phyloP scores from a whole-genome alignment of 73 alveolate genomes.

The Blepharisma stoltei region DNA sequence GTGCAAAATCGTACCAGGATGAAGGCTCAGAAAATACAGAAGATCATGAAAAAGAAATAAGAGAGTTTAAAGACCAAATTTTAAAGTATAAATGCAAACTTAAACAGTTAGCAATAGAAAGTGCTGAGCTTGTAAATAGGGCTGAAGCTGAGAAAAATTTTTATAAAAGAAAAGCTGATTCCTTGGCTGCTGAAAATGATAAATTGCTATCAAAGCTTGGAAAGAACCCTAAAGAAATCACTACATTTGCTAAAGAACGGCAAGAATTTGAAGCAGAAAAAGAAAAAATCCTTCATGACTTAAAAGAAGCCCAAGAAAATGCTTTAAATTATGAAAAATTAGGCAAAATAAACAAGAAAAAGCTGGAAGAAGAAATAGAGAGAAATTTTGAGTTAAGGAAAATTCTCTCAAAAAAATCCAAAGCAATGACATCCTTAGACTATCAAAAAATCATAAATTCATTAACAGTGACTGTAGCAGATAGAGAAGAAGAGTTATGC shows the following conservation, averaged over 20 bases:
- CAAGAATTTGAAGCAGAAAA: conserved; percentile 3
- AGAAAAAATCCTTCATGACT: neutral
- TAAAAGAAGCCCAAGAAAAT: neutral
- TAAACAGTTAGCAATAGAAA: neutral
- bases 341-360: neutral
- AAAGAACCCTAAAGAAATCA: conserved; percentile 25
- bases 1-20: neutral
- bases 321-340: neutral
- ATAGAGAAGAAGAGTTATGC: conserved; percentile 19
- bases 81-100: neutral
- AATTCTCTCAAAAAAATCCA: conserved; percentile 9
- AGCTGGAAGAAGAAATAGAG: conserved; percentile 1
- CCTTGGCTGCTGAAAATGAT: conserved; percentile 27
- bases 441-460: conserved; percentile 2
- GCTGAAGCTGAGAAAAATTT: conserved; percentile 31
- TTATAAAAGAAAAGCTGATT: conserved; percentile 24
- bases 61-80: neutral
- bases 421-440: neutral
- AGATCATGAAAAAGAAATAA: neutral
- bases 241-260: neutral
- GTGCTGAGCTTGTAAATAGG: neutral
- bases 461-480: conserved; percentile 23
- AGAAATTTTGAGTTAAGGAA: conserved; percentile 6
- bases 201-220: conserved; percentile 10
- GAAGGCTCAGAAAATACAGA: conserved; percentile 17